These are phyloP conservation scores for Blastomyces gilchristii DNA, from an alignment of 2,329 filamentous ascomycete genomes.

Conservation along the genomic window DNA sequence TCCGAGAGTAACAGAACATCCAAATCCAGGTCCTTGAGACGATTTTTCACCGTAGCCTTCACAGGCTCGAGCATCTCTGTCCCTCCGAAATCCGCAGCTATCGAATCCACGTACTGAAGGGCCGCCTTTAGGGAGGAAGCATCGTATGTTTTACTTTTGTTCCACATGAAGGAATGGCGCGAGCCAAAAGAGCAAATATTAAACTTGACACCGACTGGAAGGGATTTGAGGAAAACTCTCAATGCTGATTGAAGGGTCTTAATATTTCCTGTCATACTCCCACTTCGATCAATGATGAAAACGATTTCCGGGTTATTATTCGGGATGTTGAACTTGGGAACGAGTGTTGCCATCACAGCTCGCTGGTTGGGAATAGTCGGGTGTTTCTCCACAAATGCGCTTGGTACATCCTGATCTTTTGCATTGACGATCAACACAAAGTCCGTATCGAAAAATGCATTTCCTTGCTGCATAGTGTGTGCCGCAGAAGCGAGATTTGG, in stretches of 20 bases:
- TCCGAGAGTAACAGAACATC: conserved; percentile 50
- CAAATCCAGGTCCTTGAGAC: conserved; percentile 38
- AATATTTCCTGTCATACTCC: conserved; percentile 47
- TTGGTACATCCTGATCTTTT: conserved; percentile 50
- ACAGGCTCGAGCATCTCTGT: conserved; percentile 45
- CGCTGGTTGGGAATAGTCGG: conserved; percentile 50
- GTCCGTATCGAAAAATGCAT: conserved; percentile 45
- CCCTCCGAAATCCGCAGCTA: conserved; percentile 43
- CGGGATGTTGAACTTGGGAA: conserved; percentile 58
- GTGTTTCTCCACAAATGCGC: conserved; percentile 57
- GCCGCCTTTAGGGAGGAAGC: conserved; percentile 38
- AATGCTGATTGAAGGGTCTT: conserved; percentile 41
- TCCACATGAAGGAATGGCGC: conserved; percentile 39
- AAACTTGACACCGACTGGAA: conserved; percentile 47
- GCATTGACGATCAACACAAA: conserved; percentile 57
- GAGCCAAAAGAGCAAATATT: conserved; percentile 51
- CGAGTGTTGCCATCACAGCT: conserved; percentile 60
- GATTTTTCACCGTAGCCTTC: conserved; percentile 37
- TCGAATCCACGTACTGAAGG: conserved; percentile 32
- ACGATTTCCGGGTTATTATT: conserved; percentile 52
- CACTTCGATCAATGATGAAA: conserved; percentile 62
- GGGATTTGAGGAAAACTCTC: conserved; percentile 48
- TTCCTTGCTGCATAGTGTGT: conserved; percentile 36
- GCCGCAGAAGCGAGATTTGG: conserved; percentile 54
- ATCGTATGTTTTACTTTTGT: conserved; percentile 38